A percentile compares a stretch with the other conserved stretches of the same genome.
Evolutionary conservation across 768 basidiomycete species (phyloP).

Genomic region (Daedalea quercina): DNA sequence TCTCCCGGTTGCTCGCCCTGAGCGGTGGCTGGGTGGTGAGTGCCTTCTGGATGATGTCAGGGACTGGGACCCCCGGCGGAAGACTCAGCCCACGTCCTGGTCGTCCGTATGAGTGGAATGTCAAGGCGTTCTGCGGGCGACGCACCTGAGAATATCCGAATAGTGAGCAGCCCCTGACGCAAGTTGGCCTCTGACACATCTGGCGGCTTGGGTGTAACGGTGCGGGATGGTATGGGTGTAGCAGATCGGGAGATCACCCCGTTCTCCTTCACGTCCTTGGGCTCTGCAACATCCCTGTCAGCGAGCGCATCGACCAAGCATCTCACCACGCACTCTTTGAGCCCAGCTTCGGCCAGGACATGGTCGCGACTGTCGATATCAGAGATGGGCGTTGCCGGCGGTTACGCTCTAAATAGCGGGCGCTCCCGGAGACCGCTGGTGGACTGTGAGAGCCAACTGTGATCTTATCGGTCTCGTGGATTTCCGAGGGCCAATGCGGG

Average conservation of each 20-base stretch:
- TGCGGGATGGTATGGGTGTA: slow-evolving; percentile 76
- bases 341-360: slow-evolving; percentile 23
- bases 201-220: slow-evolving; percentile 61
- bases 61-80: slow-evolving; percentile 71
- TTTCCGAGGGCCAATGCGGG: background rate
- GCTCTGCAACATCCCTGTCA: slow-evolving; percentile 32
- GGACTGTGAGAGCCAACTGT: background rate
- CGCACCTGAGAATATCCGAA: slow-evolving; percentile 90
- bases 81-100: slow-evolving; percentile 76
- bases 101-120: slow-evolving; percentile 8
- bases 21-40: slow-evolving; percentile 53
- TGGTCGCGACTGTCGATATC: slow-evolving; percentile 5
- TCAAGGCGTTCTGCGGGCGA: slow-evolving; percentile 8
- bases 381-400: background rate
- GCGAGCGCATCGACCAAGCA: background rate
- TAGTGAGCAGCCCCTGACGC: slow-evolving; percentile 87
- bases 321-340: slow-evolving; percentile 19
- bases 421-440: background rate
- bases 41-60: slow-evolving; percentile 80
- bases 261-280: slow-evolving; percentile 66
- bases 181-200: slow-evolving; percentile 39
- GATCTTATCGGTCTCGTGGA: background rate
- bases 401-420: slow-evolving; percentile 2
- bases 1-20: slow-evolving; percentile 69
- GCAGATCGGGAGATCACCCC: slow-evolving; percentile 69